Evolutionary conservation across 2,329 filamentous ascomycete genomes (phyloP).

Genomic region (Colletotrichum abscissum): DNA sequence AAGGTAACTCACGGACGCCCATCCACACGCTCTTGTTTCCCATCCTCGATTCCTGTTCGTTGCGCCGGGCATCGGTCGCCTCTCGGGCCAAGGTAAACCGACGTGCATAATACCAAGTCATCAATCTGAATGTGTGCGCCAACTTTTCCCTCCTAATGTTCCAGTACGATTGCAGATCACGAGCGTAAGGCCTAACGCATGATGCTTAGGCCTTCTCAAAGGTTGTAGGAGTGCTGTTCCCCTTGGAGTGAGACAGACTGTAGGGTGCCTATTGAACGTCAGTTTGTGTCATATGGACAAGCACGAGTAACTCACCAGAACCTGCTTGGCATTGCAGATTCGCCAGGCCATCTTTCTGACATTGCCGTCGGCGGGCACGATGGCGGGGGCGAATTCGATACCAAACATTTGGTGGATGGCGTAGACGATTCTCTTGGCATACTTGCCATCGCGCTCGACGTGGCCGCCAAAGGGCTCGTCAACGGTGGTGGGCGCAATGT

Average conservation of each 20-base stretch:
- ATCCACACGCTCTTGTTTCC: not conserved
- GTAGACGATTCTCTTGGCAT: slow-evolving; percentile 89
- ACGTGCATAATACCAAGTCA: not conserved
- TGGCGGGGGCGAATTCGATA: slow-evolving; percentile 92
- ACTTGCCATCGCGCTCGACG: slow-evolving; percentile 89
- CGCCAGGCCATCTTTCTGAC: slow-evolving; percentile 93
- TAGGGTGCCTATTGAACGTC: slow-evolving; percentile 69
- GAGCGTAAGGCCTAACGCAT: not conserved
- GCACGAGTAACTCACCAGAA: slow-evolving; percentile 75
- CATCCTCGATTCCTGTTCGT: not conserved
- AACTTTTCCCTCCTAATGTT: not conserved
- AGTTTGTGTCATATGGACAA: slow-evolving; percentile 14
- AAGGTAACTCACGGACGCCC: slow-evolving; percentile 30
- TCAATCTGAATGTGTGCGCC: slow-evolving; percentile 5
- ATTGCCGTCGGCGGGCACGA: slow-evolving; percentile 91
- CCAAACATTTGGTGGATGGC: slow-evolving; percentile 97
- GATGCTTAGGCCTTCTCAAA: slow-evolving; percentile 26
- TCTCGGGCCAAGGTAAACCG: slow-evolving; percentile 20
- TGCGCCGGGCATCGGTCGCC: slow-evolving; percentile 1
- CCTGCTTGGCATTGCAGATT: slow-evolving; percentile 95
- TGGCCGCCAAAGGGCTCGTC: slow-evolving; percentile 88
- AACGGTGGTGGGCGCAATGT: slow-evolving; percentile 84
- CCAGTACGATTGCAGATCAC: not conserved
- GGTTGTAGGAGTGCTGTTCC: slow-evolving; percentile 63
- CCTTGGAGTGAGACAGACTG: slow-evolving; percentile 75